Evolutionary conservation across 2,329 filamentous ascomycete genomes (phyloP).

Genomic region (Beauveria scarabaeidicola): DNA sequence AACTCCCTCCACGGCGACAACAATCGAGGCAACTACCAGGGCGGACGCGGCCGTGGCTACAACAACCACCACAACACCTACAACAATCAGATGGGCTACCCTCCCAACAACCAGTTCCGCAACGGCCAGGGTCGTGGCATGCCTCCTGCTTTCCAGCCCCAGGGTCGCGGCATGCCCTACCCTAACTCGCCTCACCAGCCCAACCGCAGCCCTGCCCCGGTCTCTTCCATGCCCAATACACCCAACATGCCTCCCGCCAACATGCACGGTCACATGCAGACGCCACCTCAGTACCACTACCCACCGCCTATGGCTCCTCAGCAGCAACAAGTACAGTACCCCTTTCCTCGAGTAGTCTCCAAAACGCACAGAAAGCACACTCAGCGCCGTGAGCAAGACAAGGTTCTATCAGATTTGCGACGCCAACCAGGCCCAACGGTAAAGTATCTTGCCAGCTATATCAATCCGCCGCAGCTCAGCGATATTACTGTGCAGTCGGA

Average conservation of each 20-base stretch:
- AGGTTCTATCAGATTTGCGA: constrained; percentile 7
- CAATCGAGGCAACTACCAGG: constrained; percentile 46
- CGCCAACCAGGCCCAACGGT: background rate
- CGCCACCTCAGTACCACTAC: constrained; percentile 54
- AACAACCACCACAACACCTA: constrained; percentile 30
- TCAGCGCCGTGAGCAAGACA: constrained; percentile 10
- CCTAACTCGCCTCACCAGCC: constrained; percentile 55
- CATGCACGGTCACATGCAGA: constrained; percentile 47
- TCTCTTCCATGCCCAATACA: constrained; percentile 57
- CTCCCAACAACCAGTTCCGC: constrained; percentile 34
- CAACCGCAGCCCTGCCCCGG: constrained; percentile 55
- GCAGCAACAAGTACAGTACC: constrained; percentile 54
- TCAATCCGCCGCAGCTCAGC: constrained; percentile 2
- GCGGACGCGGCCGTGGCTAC: constrained; percentile 42
- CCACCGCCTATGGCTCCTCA: constrained; percentile 47
- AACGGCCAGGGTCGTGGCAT: constrained; percentile 44
- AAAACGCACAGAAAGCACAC: constrained; percentile 5
- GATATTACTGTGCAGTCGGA: constrained; percentile 2
- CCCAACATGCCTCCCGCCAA: constrained; percentile 58
- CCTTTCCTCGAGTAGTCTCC: constrained; percentile 23
- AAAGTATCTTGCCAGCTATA: constrained; percentile 3
- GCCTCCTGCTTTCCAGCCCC: constrained; percentile 37
- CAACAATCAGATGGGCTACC: constrained; percentile 37
- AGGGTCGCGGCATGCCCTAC: constrained; percentile 38
- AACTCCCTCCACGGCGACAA: constrained; percentile 60